A percentile compares a stretch with the other conserved stretches of the same genome.
phyloP scores from a whole-genome alignment of 2,329 filamentous ascomycete species.

The Colletotrichum liaoningense region DNA sequence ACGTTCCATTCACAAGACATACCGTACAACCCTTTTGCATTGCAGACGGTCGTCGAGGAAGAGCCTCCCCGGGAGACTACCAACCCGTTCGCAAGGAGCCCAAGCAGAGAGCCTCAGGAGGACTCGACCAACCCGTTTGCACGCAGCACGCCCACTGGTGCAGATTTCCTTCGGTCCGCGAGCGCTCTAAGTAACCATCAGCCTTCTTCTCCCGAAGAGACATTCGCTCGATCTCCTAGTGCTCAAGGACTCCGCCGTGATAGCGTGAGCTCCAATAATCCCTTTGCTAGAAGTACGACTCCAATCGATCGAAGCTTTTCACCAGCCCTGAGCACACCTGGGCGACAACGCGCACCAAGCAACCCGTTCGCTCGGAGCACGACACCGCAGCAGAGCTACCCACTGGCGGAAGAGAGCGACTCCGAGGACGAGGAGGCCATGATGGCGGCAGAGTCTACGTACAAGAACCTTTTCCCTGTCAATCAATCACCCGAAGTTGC shows the following conservation, averaged over 20 bases:
- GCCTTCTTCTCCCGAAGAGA: slow-evolving; percentile 1
- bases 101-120: neutral
- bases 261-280: slow-evolving; percentile 3
- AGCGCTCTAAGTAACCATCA: slow-evolving; percentile 1
- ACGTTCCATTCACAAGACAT: neutral
- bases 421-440: slow-evolving; percentile 4
- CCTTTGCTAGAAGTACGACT: slow-evolving; percentile 24
- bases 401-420: neutral
- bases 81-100: neutral
- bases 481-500: neutral
- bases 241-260: neutral
- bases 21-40: slow-evolving; percentile 24
- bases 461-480: neutral
- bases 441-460: neutral
- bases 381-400: neutral
- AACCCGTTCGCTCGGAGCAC: slow-evolving; percentile 17
- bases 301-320: neutral
- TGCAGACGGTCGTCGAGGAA: neutral
- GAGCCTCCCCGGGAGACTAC: neutral
- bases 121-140: slow-evolving; percentile 10
- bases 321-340: neutral
- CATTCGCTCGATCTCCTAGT: slow-evolving; percentile 11
- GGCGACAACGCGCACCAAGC: neutral
- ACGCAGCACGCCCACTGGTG: slow-evolving; percentile 13
- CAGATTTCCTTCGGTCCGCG: slow-evolving; percentile 23